phyloP scores from a whole-genome alignment of 345 rosid species.

The Xanthoceras sorbifolium region DNA sequence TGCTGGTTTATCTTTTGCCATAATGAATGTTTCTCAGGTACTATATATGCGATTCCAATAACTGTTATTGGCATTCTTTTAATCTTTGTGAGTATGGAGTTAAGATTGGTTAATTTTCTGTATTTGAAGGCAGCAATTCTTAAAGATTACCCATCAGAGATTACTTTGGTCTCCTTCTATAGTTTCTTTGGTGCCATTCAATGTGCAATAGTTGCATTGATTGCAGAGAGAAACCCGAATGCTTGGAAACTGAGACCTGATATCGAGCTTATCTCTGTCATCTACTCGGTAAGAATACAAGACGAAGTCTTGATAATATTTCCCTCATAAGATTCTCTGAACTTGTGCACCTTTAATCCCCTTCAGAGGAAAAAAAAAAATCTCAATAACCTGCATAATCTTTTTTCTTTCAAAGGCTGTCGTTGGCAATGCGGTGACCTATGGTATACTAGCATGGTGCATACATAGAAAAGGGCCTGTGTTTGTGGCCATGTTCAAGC shows the following conservation, averaged over 20 bases:
- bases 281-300: conserved; percentile 41
- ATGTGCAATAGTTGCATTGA: conserved; percentile 39
- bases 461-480: conserved; percentile 56
- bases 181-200: conserved; percentile 54
- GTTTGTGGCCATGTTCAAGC: conserved; percentile 64
- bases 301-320: background rate
- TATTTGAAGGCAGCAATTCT: conserved; percentile 51
- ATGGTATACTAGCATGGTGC: conserved; percentile 39
- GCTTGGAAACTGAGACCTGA: conserved; percentile 48
- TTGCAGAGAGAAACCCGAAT: conserved; percentile 44
- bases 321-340: background rate
- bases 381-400: background rate
- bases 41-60: background rate
- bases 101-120: background rate
- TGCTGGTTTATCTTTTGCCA: conserved; percentile 39
- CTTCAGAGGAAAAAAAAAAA: too few species aligned
- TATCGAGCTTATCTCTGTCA: conserved; percentile 43
- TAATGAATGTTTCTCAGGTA: conserved; percentile 44
- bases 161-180: conserved; percentile 45
- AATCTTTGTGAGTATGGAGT: background rate
- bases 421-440: conserved; percentile 42
- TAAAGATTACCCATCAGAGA: conserved; percentile 44
- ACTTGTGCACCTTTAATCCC: too few species aligned
- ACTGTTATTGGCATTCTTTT: background rate
- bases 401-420: conserved; percentile 36